phyloP scores from a whole-genome alignment of 2,329 filamentous ascomycete genomes.

The Stachybotrys elegans region DNA sequence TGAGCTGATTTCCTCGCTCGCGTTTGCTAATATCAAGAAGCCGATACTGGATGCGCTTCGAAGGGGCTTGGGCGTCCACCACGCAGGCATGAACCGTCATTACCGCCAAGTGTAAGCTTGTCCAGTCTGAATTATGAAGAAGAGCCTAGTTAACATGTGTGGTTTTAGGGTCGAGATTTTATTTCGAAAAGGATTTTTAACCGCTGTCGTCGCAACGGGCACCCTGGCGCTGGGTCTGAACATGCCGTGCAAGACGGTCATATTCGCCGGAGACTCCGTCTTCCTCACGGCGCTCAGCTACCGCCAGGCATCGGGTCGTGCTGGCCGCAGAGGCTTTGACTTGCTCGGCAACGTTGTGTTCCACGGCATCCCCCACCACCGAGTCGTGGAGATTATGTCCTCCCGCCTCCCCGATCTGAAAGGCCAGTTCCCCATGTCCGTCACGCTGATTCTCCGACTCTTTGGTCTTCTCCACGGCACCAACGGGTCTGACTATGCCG shows the following conservation, averaged over 20 bases:
- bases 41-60: conserved; percentile 56
- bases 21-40: conserved; percentile 35
- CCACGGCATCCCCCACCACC: conserved; percentile 55
- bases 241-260: conserved; percentile 78
- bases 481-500: conserved; percentile 56
- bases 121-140: too few relatives aligned
- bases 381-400: conserved; percentile 65
- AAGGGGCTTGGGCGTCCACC: conserved; percentile 71
- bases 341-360: conserved; percentile 78
- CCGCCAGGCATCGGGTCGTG: conserved; percentile 70
- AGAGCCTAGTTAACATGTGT: not conserved
- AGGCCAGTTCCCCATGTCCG: conserved; percentile 75
- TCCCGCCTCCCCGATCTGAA: conserved; percentile 68
- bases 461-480: conserved; percentile 64
- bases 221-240: conserved; percentile 76
- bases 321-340: conserved; percentile 76
- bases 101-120: conserved; percentile 60
- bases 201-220: conserved; percentile 69
- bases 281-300: conserved; percentile 73
- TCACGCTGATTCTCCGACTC: conserved; percentile 64
- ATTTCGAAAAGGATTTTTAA: conserved; percentile 67
- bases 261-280: conserved; percentile 69
- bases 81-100: conserved; percentile 72
- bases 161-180: conserved; percentile 58
- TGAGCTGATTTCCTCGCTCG: conserved; percentile 45